Base-by-base conservation (phyloP, 371 early-diverging fungal species). In the Mortierella polycephala region DNA sequence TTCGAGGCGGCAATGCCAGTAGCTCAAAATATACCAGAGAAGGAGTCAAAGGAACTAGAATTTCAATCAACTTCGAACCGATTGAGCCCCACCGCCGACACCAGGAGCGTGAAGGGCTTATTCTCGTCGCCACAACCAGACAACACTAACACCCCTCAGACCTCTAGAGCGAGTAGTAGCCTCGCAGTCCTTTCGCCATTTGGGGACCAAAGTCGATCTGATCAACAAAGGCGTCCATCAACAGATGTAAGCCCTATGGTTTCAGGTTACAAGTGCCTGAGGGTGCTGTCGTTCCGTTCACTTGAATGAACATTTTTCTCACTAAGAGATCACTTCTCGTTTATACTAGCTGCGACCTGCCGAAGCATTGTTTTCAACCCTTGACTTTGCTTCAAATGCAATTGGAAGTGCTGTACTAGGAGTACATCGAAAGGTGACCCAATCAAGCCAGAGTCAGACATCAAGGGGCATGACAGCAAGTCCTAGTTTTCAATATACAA, bases 341-440 rank as follows among this genome's bases (percentile, higher is more conserved):
- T 13, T 53, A 20, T 14, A 14, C 11, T 61, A 77, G 77, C 40
- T 77, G 16, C 64, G 77, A 16, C 77, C 77, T 1, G 58, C 77
- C 2, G 72, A 77, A 13, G 69, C 77, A 1, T 20, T 77, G 13
- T 77, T 77, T 47, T 77, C 77, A 14, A 77, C 77, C 3, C 62
- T 77, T 14, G 77, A 77, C 23, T 77, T 77, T 46, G 77, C 77
- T 1, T 77, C 77, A 16, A 77, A 77, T 51, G 77, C 77, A 8
- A 45, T 77, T 12, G 77, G 77, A 14, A 77, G 68, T 40, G 77
- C 77, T 8, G 68, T 77, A n/a, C 63, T 76, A 42, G 77, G 77
- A 1, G 71, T 76, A 40, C 77, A 76, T 62, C 72, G 71, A 11
- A 77, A 77, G 40, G 77, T 77, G 5, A 77, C 77, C 2, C 72